Conservation (phyloP, 257 asterid species). For the Rauvolfia tetraphylla region DNA sequence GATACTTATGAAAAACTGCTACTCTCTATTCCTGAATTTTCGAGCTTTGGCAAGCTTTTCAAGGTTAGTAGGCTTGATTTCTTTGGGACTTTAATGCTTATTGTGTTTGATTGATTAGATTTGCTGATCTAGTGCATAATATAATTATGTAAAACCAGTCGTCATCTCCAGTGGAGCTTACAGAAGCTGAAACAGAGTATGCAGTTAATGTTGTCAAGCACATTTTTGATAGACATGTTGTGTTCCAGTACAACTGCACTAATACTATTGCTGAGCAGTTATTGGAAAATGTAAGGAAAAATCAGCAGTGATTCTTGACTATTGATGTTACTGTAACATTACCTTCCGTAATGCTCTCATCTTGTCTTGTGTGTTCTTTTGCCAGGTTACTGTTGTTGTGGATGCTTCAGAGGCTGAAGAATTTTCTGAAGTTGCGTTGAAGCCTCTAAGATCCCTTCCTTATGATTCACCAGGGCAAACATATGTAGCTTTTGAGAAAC, state of each 20-base stretch:
- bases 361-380: conserved; percentile 21
- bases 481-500: conserved; percentile 92
- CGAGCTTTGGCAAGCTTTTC: conserved; percentile 87
- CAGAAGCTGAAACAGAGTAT: conserved; percentile 99
- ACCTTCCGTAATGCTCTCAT: conserved; percentile 10
- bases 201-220: conserved; percentile 97
- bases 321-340: conserved; percentile 12
- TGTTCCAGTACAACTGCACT: conserved; percentile 96
- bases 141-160: conserved; percentile 51
- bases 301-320: not conserved
- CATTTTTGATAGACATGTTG: conserved; percentile 80
- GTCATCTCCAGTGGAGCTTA: conserved; percentile 94
- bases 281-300: conserved; percentile 69
- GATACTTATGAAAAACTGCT: conserved; percentile 83
- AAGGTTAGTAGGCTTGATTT: conserved; percentile 51
- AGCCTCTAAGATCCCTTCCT: conserved; percentile 79
- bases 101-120: conserved; percentile 11
- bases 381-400: conserved; percentile 83
- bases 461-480: conserved; percentile 91
- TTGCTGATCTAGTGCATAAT: conserved; percentile 21
- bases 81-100: not conserved
- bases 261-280: conserved; percentile 93
- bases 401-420: conserved; percentile 99
- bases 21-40: conserved; percentile 76
- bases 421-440: conserved; percentile 78